Evolutionary conservation across 202 grass and related monocot species (phyloP).

Genomic region (Cymbopogon flexuosus): DNA sequence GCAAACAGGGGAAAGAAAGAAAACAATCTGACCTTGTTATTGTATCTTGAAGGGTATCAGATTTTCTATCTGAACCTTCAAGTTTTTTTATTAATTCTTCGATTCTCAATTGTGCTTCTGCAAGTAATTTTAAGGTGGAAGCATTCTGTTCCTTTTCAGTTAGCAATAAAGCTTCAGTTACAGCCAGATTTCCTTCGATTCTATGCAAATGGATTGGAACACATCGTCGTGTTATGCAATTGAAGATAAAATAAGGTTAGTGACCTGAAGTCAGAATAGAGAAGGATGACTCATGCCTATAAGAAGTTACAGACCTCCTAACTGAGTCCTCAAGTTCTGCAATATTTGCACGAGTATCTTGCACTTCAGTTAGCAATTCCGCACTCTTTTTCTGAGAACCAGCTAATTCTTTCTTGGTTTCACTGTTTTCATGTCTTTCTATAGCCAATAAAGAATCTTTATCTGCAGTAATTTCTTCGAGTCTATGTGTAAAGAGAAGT

Average conservation of each 20-base stretch:
- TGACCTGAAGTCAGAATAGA: slow-evolving; percentile 25
- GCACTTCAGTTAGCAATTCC: slow-evolving; percentile 52
- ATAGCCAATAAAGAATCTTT: slow-evolving; percentile 56
- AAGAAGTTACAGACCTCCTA: slow-evolving; percentile 55
- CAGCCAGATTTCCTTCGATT: slow-evolving; percentile 57
- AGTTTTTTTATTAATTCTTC: slow-evolving; percentile 59
- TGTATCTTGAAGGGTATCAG: slow-evolving; percentile 53
- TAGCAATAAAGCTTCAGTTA: slow-evolving; percentile 59
- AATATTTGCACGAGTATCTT: slow-evolving; percentile 39
- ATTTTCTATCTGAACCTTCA: slow-evolving; percentile 55
- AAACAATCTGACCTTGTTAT: slow-evolving; percentile 56
- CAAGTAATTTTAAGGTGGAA: slow-evolving; percentile 50
- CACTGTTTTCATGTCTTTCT: slow-evolving; percentile 50
- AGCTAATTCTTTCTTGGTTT: slow-evolving; percentile 49
- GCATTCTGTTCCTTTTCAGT: slow-evolving; percentile 66
- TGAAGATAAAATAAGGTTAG: slow-evolving; percentile 41
- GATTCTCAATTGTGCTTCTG: slow-evolving; percentile 59
- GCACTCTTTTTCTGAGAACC: slow-evolving; percentile 45
- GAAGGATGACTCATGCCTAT: slow-evolving; percentile 25
- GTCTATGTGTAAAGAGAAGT: slow-evolving; percentile 51
- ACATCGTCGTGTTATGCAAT: slow-evolving; percentile 28
- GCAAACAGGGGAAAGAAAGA: background rate
- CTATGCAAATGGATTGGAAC: slow-evolving; percentile 36
- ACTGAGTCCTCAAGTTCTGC: slow-evolving; percentile 44
- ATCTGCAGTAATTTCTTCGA: slow-evolving; percentile 45